These are phyloP conservation scores for Willaertia magna DNA, from an alignment of 208 protist genomes.

Conservation along the genomic window DNA sequence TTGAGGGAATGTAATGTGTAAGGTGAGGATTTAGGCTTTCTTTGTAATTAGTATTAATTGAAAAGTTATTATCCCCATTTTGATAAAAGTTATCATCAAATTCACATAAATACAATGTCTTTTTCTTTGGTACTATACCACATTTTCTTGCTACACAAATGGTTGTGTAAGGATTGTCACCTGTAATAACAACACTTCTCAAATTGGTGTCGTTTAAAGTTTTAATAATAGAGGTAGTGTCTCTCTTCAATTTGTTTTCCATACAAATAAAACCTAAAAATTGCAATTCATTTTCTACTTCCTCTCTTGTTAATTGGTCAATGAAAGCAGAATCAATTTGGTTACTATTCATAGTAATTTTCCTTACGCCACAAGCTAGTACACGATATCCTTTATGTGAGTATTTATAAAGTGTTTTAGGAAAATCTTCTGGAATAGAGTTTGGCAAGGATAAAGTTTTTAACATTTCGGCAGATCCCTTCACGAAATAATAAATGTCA, in stretches of 20 bases:
- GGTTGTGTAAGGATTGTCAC: slow-evolving; percentile 42
- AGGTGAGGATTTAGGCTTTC: background rate
- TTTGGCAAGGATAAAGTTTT: slow-evolving; percentile 24
- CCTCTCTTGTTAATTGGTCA: slow-evolving; percentile 16
- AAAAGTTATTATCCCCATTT: background rate
- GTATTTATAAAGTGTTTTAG: slow-evolving; percentile 19
- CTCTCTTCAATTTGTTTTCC: slow-evolving; percentile 44
- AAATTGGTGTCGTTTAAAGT: slow-evolving; percentile 29
- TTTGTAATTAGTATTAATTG: background rate
- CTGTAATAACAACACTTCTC: slow-evolving; percentile 37
- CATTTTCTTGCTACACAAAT: slow-evolving; percentile 31
- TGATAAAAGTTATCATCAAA: background rate
- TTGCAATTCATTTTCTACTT: slow-evolving; percentile 32
- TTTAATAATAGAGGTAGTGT: slow-evolving; percentile 31
- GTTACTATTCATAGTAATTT: background rate
- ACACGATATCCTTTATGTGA: slow-evolving; percentile 42
- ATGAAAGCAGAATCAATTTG: background rate
- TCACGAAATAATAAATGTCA: slow-evolving; percentile 22
- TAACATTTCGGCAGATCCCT: slow-evolving; percentile 49
- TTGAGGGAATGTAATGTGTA: background rate
- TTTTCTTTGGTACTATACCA: background rate
- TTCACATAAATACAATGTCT: background rate
- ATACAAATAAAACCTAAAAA: slow-evolving; percentile 52
- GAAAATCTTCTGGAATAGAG: slow-evolving; percentile 37
- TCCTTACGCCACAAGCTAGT: slow-evolving; percentile 25